Percentiles rank a stretch among this genome's conserved stretches.
phyloP scores from a whole-genome alignment of 2,329 filamentous ascomycete genomes.

The Fusarium nanum region DNA sequence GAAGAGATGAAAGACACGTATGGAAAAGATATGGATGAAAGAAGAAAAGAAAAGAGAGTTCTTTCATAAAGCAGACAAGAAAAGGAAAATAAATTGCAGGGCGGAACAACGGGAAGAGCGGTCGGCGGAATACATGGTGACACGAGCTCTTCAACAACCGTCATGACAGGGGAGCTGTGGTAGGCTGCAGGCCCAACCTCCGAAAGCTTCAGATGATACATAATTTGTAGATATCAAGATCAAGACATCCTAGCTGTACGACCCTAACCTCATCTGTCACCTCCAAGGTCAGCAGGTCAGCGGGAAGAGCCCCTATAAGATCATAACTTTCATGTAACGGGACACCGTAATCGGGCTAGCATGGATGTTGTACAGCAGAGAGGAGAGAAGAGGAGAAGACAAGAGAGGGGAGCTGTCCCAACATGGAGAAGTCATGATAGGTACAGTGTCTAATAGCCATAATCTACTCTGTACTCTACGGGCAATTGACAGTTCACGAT shows the following conservation, averaged over 20 bases:
- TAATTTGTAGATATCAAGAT: slow-evolving; percentile 38
- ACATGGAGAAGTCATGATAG: slow-evolving; percentile 42
- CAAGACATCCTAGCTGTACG: slow-evolving; percentile 2
- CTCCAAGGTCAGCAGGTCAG: slow-evolving; percentile 34
- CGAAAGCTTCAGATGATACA: slow-evolving; percentile 34
- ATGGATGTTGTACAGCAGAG: slow-evolving; percentile 5
- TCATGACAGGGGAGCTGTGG: slow-evolving; percentile 34
- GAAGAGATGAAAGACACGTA: neutral
- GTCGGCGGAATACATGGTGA: slow-evolving; percentile 34
- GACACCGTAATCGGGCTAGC: slow-evolving; percentile 31
- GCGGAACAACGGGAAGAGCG: slow-evolving; percentile 39
- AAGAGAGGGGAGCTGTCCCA: slow-evolving; percentile 39
- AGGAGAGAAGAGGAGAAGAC: slow-evolving; percentile 16
- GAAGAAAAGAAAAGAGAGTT: slow-evolving; percentile 7
- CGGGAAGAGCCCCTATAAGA: slow-evolving; percentile 32
- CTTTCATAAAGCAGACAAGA: neutral
- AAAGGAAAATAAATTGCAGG: slow-evolving; percentile 22
- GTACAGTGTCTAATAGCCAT: slow-evolving; percentile 15
- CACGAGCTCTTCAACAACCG: slow-evolving; percentile 23
- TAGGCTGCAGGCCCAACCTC: slow-evolving; percentile 21
- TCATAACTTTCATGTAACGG: slow-evolving; percentile 39
- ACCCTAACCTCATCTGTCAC: slow-evolving; percentile 34
- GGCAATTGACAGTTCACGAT: slow-evolving; percentile 33
- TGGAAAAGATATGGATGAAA: neutral
- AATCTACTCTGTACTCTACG: slow-evolving; percentile 22